Evolutionary conservation across 2,329 filamentous ascomycete species (phyloP), one percentile per base, ranked within the genome.

Genomic region (Bipolaris sorokiniana): DNA sequence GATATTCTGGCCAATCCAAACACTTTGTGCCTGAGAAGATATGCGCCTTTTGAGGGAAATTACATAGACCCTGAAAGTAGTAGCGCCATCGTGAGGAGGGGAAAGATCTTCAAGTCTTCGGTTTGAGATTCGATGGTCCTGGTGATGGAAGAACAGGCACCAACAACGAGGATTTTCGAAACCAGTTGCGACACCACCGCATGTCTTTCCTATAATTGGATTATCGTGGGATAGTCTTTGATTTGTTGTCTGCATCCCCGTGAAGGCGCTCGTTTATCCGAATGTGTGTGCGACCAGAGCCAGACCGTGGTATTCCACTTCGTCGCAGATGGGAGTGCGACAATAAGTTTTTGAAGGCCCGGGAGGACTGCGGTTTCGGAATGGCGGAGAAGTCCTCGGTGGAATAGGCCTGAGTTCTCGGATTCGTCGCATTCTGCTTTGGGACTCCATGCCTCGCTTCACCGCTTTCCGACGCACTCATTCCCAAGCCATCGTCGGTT

Each of bases 1-100:
- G 52, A 55, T 45, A 44, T 44, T 28, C 28, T 13, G 42, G 34
- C 49, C 31, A 56, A 58, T 44, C 31, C 37, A 55, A 41, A 48
- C 45, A 23, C 40, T 36, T 22, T 23, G 10, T 40, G 26, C 50
- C 54, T 57, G 49, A 48, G n/a, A 15, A 16, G 10, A 40, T 36
- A 18, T 41, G 48, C 42, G 22, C 22, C 28, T 15, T 22, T 46
- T 45, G 38, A 45, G 34, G 38, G 42, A 18, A 18, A 37, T 44
- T 34, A 28, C 28, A 31, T 5, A 26, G 48, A 18, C 23, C 26
- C 48, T 41, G 13, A 42, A 26, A 49, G 55, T 44, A 57, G 51
- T 48, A 51, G 20, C 48, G 11, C 16, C 23, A 10, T 23, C 46
- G 16, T 23, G 22, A 38, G 7, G 9, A 18, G 34, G 11, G 23